Base-by-base conservation (phyloP, 805 yeast species). In the Priceomyces medius region DNA sequence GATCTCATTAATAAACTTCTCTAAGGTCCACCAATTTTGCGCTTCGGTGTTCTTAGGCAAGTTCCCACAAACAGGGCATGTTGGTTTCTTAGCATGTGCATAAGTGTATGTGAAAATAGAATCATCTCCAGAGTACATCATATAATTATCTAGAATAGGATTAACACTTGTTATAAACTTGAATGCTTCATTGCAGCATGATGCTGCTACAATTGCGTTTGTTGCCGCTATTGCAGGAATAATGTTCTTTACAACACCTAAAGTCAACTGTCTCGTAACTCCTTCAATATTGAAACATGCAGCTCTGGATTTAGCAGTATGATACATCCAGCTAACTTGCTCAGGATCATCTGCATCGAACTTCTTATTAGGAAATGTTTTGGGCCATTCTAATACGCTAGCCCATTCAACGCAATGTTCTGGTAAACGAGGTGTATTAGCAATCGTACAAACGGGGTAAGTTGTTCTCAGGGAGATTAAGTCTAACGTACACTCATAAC, bases 361-460 rank as follows among this genome's bases (percentile, higher is more conserved):
- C 40, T 66, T 67, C 21, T 54, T 61, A 27, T 63, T 71, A 6
- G 75, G 72, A 42, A 74, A 74, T 3, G 50, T 47, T 36, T 69
- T 62, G 1, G 82, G 83, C 95, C 96, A 88, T 50, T 79, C 82
- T 3, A 87, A 67, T 23, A 81, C 83, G 44, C 80, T 79, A 0
- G 91, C 89, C 85, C 93, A 91, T 59, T 90, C 96, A 7, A 91
- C 82, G 54, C 97, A 89, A 61, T 91, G 98, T 53, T 90, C 97
- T 0, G 97, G 93, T 7, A 88, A 63, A 45, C 98, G 66, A n/a
- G 98, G 98, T 7, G 93, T 88, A 44, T 89, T 85, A 2, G 97
- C 95, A 38, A 93, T 83, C 0, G 98, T 93, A 61, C 98, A 93
- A 49, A 91, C 81, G 2, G 98, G 97, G 51, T 81, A 87, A 0